phyloP scores from a whole-genome alignment of 1,139 yeast genomes.

The Hansenula lynferdii region DNA sequence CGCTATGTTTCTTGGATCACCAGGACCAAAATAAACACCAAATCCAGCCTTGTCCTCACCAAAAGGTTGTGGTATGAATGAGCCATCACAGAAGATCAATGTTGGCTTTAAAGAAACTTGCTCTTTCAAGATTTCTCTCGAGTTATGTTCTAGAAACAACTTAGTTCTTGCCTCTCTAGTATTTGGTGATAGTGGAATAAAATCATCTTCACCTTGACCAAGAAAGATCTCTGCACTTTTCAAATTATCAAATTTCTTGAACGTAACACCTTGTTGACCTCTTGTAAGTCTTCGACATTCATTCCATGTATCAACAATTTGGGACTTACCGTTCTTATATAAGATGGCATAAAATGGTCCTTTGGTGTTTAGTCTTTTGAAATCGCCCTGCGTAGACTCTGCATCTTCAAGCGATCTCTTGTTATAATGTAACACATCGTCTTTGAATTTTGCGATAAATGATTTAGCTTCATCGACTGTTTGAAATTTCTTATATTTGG shows the following conservation, averaged over 20 bases:
- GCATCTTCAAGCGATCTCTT: too few relatives aligned
- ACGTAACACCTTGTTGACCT: constrained; percentile 42
- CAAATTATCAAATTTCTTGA: constrained; percentile 38
- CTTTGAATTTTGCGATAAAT: too few relatives aligned
- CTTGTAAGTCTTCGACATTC: constrained; percentile 38
- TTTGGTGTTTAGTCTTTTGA: too few relatives aligned
- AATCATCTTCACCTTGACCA: constrained; percentile 7
- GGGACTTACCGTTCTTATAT: constrained; percentile 31
- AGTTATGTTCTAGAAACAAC: neutral
- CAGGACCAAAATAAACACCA: constrained; percentile 66
- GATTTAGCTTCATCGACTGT: neutral
- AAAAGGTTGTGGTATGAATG: constrained; percentile 42
- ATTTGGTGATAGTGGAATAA: neutral
- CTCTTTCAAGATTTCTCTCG: neutral
- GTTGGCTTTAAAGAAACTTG: constrained; percentile 5
- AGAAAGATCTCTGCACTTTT: constrained; percentile 34
- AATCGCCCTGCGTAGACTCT: too few relatives aligned
- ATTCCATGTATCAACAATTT: constrained; percentile 41
- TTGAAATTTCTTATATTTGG: neutral
- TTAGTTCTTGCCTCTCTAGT: neutral
- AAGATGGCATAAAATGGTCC: constrained; percentile 30
- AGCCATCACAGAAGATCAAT: constrained; percentile 66
- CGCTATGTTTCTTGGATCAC: constrained; percentile 49
- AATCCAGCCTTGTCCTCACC: constrained; percentile 53
- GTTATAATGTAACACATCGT: too few relatives aligned